A percentile compares a stretch with the other conserved stretches of the same genome.
Evolutionary conservation across 139 green algal species (phyloP).

Genomic region (Volvox africanus): DNA sequence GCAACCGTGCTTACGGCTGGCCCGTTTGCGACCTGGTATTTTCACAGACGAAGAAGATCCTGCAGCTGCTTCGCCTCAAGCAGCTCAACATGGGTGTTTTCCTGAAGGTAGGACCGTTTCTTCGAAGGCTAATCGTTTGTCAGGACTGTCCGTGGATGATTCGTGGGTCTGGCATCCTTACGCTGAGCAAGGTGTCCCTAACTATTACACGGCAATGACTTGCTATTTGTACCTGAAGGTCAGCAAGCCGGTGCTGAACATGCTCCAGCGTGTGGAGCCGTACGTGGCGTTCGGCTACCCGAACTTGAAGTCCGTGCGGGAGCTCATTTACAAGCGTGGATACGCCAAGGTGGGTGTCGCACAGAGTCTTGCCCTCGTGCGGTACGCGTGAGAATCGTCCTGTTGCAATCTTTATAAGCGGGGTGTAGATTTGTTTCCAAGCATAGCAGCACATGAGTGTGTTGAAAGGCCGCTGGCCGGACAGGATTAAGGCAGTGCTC

Average conservation of each 20-base stretch:
- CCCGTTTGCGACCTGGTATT: neutral
- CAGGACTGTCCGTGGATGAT: neutral
- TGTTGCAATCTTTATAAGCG: too few species aligned
- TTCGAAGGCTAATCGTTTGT: neutral
- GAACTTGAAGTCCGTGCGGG: slow-evolving; percentile 97
- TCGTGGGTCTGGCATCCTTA: too few species aligned
- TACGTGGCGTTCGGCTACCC: slow-evolving; percentile 98
- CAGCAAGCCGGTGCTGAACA: slow-evolving; percentile 98
- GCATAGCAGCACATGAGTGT: too few species aligned
- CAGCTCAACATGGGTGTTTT: slow-evolving; percentile 99
- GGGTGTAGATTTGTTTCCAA: too few species aligned
- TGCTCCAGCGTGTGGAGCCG: slow-evolving; percentile 97
- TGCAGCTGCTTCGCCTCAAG: slow-evolving; percentile 97
- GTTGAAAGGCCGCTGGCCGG: too few species aligned
- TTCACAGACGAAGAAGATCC: slow-evolving; percentile 94
- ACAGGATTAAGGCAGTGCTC: too few species aligned
- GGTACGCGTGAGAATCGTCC: too few species aligned
- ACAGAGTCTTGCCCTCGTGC: too few species aligned
- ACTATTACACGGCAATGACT: too few species aligned
- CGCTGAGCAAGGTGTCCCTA: too few species aligned
- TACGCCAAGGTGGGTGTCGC: slow-evolving; percentile 89
- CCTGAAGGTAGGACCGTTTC: slow-evolving; percentile 77
- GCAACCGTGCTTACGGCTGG: neutral
- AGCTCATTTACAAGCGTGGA: slow-evolving; percentile 99
- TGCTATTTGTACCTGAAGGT: slow-evolving; percentile 65